Base-by-base conservation (phyloP, 192 early-diverging fungal genomes). In the Jimgerdemannia flammicorona region DNA sequence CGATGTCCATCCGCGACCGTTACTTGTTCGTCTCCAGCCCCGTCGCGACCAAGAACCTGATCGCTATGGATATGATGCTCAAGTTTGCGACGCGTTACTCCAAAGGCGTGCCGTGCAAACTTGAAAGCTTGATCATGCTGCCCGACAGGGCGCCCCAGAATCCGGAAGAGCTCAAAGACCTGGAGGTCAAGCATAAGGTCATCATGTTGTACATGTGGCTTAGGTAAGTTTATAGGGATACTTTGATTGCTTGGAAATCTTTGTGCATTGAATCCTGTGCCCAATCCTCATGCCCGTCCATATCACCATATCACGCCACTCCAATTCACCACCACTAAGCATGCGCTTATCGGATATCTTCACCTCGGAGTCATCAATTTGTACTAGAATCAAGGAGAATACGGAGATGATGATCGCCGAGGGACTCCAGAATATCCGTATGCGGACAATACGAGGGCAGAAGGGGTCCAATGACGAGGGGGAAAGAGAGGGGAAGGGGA, bases 131-230 rank as follows among this genome's bases (percentile, higher is more conserved):
- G 10, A 78, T 94, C 3, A 17, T 66, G 18, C 66, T 96, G 10
- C 91, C 90, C 3, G 43, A 43, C 6, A 44, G 9, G 0, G 40
- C 76, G 7, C 80, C 87, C 39, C 72, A 3, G 4, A 68, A 59
- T 7, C 70, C 77, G 10, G 83, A 88, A 19, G 73, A 69, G 18
- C 81, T 92, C 20, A 44, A 75, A 11, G 67, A 75, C 0, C 75
- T 97, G 3, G 97, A 99, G 81, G 80, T 75, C n/a, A 74, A 77
- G 69, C 97, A 99, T 80, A 87, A 90, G 65, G 74, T 84, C 2
- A 90, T 97, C 40, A 93, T 94, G 75, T 69, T 95, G 29, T 99
- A 97, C 74, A 84, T 96, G 72, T 99, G 97, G 97, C 82, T 99
- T 74, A 81, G 86, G 84, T 91, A 90, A 43, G 44, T 18, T 43